phyloP scores from a whole-genome alignment of 2,329 filamentous ascomycete species.

The Plenodomus tracheiphilus region DNA sequence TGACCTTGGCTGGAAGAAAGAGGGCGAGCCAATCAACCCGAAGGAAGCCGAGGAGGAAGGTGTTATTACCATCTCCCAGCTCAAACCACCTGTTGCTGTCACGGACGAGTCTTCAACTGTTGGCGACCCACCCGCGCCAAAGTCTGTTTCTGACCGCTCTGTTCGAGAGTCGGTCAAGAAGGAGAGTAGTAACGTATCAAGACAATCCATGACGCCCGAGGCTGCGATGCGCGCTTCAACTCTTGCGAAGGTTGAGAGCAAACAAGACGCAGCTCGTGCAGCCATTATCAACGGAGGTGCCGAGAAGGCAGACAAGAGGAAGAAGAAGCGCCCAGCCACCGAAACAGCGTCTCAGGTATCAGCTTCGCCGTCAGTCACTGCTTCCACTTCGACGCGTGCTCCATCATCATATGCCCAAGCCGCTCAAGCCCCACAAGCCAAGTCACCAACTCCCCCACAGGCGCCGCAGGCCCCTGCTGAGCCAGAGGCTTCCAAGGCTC shows the following conservation, averaged over 20 bases:
- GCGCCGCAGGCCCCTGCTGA: conserved; percentile 16
- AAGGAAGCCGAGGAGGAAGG: conserved; percentile 77
- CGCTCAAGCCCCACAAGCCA: conserved; percentile 38
- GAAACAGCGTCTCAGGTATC: conserved; percentile 54
- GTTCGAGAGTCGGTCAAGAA: conserved; percentile 42
- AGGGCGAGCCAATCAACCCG: conserved; percentile 82
- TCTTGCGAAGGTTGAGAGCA: conserved; percentile 47
- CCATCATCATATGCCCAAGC: conserved; percentile 49
- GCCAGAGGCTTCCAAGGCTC: conserved; percentile 18
- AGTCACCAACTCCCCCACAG: conserved; percentile 35
- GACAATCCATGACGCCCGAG: conserved; percentile 42
- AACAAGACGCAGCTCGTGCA: conserved; percentile 46
- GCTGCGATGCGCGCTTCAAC: conserved; percentile 46
- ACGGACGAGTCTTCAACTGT: conserved; percentile 45
- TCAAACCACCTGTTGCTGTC: conserved; percentile 49
- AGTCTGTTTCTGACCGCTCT: conserved; percentile 41
- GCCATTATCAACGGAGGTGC: conserved; percentile 46
- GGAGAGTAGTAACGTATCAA: conserved; percentile 38
- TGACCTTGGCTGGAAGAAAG: conserved; percentile 88
- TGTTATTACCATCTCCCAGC: conserved; percentile 72
- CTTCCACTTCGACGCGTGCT: conserved; percentile 21
- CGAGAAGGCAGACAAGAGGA: conserved; percentile 58
- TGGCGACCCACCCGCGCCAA: conserved; percentile 39
- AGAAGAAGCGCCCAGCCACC: conserved; percentile 64
- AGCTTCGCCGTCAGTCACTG: conserved; percentile 4